A percentile compares a stretch with the other conserved stretches of the same genome.
Conservation (phyloP, 1,139 yeast genomes). For the Magnusiomyces magnusii region DNA sequence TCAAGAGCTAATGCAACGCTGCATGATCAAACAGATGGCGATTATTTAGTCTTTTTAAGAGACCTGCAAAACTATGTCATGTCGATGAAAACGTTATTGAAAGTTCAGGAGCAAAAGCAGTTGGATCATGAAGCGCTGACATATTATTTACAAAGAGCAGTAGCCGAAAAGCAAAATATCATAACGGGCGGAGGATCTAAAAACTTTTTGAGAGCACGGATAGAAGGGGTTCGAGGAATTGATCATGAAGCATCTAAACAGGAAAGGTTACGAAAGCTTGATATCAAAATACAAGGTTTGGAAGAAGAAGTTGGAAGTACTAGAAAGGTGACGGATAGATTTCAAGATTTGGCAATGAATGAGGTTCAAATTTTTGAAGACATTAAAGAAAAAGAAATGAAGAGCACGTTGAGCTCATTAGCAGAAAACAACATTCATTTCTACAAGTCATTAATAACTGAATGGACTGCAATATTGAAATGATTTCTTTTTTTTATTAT, state of each 20-base stretch:
- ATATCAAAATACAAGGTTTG: constrained; percentile 51
- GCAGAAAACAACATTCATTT: constrained; percentile 73
- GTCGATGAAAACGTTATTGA: constrained; percentile 66
- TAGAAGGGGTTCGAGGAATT: constrained; percentile 54
- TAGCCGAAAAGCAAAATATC: constrained; percentile 54
- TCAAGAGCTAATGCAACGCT: constrained; percentile 42
- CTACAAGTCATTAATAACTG: constrained; percentile 38
- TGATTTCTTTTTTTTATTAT: neutral
- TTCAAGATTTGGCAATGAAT: constrained; percentile 52
- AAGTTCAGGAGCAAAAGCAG: constrained; percentile 83
- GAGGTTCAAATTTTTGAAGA: constrained; percentile 81
- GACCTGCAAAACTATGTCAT: constrained; percentile 83
- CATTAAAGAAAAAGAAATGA: constrained; percentile 71
- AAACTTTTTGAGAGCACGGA: constrained; percentile 45
- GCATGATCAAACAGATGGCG: constrained; percentile 65
- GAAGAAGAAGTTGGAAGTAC: constrained; percentile 55
- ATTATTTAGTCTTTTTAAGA: constrained; percentile 71
- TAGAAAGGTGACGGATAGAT: constrained; percentile 61
- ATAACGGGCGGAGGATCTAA: constrained; percentile 51
- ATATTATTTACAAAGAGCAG: constrained; percentile 67
- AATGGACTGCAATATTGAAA: constrained; percentile 9
- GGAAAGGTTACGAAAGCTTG: constrained; percentile 45
- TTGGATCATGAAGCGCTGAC: constrained; percentile 81
- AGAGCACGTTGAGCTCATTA: constrained; percentile 56
- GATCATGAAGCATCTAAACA: constrained; percentile 50